Evolutionary conservation across 306 rosid genomes (phyloP), one percentile per base, ranked within the genome.

Genomic region (Dalbergia cochinchinensis): DNA sequence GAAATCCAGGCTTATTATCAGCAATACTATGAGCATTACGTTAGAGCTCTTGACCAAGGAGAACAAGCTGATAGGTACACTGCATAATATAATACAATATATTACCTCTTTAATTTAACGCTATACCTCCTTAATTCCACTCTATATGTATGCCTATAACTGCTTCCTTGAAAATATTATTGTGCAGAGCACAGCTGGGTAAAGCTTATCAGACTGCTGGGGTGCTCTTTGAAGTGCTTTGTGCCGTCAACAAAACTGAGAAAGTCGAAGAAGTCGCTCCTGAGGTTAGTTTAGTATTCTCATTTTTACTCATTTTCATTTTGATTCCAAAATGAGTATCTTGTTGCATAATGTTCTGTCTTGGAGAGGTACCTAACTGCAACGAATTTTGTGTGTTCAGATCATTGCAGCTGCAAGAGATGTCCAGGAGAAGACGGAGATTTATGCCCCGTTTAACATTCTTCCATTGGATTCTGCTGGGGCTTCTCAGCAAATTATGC

Each of bases 201-300:
- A 95, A 95, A 85, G 97, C 98, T 79, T 95, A 95, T 85, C 94
- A 89, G 83, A 91, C 97, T 0, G 97, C 97, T 5, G 97, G 97
- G 48, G 97, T 92, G 76, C 99, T 92, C 71, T 94, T 94, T 72
- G 99, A 94, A 90, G 99, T 94, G 81, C 97, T 92, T 60, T 94
- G 99, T 61, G 99, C 95, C 1, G 99, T 94, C 73, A 94, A 94
- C 81, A 92, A 94, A 90, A 88, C 95, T 15, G 99, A 92, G 90
- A 92, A 94, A 83, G 97, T 91, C 47, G 99, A 94, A 82, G 99
- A 94, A 87, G 99, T 94, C 64, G 97, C 99, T 79, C 99, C 99
- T 9, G 99, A 94, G 97, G 98, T 92, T 55, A 78, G 92, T 83
- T 74, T 50, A 37, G 41, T 37, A 37, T 37, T 37, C 41, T 37